Percentiles rank a stretch among this genome's conserved stretches.
These are phyloP conservation scores for Priceomyces haplophilus DNA, from an alignment of 805 yeast species.

Conservation along the genomic window DNA sequence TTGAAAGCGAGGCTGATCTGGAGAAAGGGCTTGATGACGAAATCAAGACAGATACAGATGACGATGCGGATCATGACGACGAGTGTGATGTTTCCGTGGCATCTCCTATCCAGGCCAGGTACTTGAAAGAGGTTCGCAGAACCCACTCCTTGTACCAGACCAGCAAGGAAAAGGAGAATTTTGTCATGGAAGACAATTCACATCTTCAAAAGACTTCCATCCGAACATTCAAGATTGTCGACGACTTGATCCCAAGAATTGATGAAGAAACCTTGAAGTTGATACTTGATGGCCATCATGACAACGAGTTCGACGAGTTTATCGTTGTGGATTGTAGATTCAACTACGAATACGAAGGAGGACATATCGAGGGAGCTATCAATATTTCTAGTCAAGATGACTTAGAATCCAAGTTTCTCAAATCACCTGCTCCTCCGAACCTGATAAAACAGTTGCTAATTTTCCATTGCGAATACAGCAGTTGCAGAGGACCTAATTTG, in stretches of 20 bases:
- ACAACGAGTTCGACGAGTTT: slow-evolving; percentile 51
- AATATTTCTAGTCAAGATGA: slow-evolving; percentile 71
- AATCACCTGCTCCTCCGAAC: slow-evolving; percentile 14
- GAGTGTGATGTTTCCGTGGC: not conserved
- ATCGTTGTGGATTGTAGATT: slow-evolving; percentile 85
- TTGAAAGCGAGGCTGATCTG: not conserved
- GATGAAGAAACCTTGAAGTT: slow-evolving; percentile 54
- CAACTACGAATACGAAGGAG: slow-evolving; percentile 88
- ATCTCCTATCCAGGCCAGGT: slow-evolving; percentile 1
- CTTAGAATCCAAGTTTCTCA: slow-evolving; percentile 54
- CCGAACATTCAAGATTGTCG: slow-evolving; percentile 27
- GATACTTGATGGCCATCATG: slow-evolving; percentile 52
- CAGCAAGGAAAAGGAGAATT: slow-evolving; percentile 30
- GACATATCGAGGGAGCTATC: slow-evolving; percentile 82
- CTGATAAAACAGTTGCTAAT: slow-evolving; percentile 51
- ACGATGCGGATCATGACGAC: not conserved
- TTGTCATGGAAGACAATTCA: slow-evolving; percentile 28
- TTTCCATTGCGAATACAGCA: slow-evolving; percentile 93
- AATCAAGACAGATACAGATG: no score
- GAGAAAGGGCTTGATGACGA: not conserved
- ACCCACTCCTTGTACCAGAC: slow-evolving; percentile 68
- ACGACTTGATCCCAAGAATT: slow-evolving; percentile 71
- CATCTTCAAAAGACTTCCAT: slow-evolving; percentile 28
- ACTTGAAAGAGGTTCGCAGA: slow-evolving; percentile 44
- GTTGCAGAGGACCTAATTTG: slow-evolving; percentile 91